A percentile compares a stretch with the other conserved stretches of the same genome.
Evolutionary conservation across 2,329 filamentous ascomycete species (phyloP).

Genomic region (Graphilbum fragrans): DNA sequence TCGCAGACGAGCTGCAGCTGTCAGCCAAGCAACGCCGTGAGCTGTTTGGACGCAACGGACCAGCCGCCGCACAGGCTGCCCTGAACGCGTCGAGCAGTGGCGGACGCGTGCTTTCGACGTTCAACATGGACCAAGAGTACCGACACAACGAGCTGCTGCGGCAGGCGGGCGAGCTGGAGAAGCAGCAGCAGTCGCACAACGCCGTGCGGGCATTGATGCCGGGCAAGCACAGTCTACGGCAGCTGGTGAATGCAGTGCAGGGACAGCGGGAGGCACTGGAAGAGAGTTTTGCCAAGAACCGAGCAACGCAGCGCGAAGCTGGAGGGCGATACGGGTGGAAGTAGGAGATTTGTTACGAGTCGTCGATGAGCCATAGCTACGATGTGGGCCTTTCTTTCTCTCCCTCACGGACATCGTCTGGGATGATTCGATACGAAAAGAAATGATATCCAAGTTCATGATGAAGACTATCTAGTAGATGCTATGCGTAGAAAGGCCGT

Average conservation of each 20-base stretch:
- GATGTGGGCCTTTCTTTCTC: too few species aligned
- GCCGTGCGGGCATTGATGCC: constrained; percentile 73
- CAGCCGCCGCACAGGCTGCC: constrained; percentile 30
- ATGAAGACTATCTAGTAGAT: too few species aligned
- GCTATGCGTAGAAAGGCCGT: too few species aligned
- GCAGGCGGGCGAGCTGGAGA: constrained; percentile 54
- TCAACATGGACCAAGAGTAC: constrained; percentile 85
- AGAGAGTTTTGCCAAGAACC: constrained; percentile 66
- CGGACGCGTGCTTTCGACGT: too few species aligned
- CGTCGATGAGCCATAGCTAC: too few species aligned
- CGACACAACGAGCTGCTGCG: constrained; percentile 69
- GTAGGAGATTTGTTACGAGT: too few species aligned
- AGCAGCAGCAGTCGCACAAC: constrained; percentile 63
- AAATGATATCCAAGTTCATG: too few species aligned
- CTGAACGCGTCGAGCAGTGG: constrained; percentile 48
- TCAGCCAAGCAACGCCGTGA: constrained; percentile 67
- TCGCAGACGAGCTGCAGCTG: constrained; percentile 70
- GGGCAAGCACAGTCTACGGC: constrained; percentile 79
- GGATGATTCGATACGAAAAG: too few species aligned
- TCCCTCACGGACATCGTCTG: too few species aligned
- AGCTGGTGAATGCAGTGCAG: constrained; percentile 73
- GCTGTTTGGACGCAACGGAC: constrained; percentile 62
- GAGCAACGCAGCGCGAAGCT: constrained; percentile 68
- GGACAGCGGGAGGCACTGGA: constrained; percentile 79
- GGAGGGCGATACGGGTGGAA: constrained; percentile 73